Percentiles rank a stretch among this genome's conserved stretches.
Conservation (phyloP, 306 rosid species). For the Lathyrus sativus region DNA sequence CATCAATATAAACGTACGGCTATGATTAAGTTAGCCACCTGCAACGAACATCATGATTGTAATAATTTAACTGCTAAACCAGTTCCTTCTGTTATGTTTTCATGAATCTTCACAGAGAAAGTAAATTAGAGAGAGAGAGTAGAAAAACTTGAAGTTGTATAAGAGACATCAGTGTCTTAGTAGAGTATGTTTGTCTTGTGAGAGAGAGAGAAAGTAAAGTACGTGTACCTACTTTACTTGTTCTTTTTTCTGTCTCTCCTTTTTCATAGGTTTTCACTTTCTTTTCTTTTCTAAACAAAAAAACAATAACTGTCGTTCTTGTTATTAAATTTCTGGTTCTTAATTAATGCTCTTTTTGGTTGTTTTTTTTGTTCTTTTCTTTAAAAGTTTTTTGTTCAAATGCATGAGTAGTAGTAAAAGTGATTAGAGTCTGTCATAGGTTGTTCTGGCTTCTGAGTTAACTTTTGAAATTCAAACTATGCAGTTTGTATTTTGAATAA, state of each 20-base stretch:
- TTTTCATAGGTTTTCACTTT: background rate
- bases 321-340: constrained; percentile 21
- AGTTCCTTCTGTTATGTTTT: background rate
- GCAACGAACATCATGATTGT: background rate
- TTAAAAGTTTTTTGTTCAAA: background rate
- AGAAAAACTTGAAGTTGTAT: constrained; percentile 14
- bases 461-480: constrained; percentile 28
- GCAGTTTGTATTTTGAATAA: constrained; percentile 24
- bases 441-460: background rate
- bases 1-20: constrained; percentile 28
- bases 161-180: background rate
- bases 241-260: constrained; percentile 12
- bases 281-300: background rate
- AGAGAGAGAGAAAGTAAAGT: constrained; percentile 8
- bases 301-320: constrained; percentile 3
- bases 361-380: background rate
- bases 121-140: background rate
- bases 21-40: background rate
- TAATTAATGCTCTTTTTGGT: too few relatives aligned
- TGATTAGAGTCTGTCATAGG: background rate
- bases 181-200: background rate
- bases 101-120: constrained; percentile 4
- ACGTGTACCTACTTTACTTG: constrained; percentile 16
- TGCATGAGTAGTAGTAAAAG: background rate
- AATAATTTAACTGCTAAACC: constrained; percentile 20